phyloP scores from a whole-genome alignment of 2,329 filamentous ascomycete species.

The Sphaerulina vaccinii region DNA sequence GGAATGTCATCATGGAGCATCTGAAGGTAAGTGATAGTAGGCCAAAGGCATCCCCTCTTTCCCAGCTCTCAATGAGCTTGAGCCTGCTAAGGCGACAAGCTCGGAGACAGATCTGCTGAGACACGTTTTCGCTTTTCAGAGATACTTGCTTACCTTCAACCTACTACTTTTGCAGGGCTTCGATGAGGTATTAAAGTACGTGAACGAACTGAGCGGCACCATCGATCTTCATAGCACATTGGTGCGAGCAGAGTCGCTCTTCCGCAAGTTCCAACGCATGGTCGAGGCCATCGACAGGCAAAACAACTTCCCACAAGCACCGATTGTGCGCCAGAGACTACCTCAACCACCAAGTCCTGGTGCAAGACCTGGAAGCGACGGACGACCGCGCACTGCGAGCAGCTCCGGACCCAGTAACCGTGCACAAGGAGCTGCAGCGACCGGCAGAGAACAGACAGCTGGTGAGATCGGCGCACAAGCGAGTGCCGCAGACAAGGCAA shows the following conservation, averaged over 20 bases:
- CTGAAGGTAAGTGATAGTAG: too few species aligned
- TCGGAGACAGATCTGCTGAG: too few species aligned
- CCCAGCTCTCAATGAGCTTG: too few species aligned
- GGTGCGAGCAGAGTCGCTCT: conserved; percentile 83
- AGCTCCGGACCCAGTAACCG: conserved; percentile 3
- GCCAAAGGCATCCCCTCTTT: too few species aligned
- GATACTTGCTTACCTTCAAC: too few species aligned
- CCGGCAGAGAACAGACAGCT: conserved; percentile 40
- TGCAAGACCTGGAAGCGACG: conserved; percentile 25
- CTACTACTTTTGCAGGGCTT: too few species aligned
- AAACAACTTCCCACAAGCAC: conserved; percentile 69
- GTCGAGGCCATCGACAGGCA: conserved; percentile 93
- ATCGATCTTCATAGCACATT: conserved; percentile 88
- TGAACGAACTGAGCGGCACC: conserved; percentile 90
- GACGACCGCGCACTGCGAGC: conserved; percentile 19
- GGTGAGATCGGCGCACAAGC: conserved; percentile 18
- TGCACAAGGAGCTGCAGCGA: conserved; percentile 26
- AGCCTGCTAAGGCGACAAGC: too few species aligned
- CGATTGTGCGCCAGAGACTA: conserved; percentile 48
- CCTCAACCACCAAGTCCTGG: conserved; percentile 33
- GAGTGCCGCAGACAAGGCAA: conserved; percentile 40
- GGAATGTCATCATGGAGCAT: conserved; percentile 95
- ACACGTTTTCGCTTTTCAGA: too few species aligned
- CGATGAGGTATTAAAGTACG: conserved; percentile 96
- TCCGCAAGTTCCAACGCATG: conserved; percentile 80